phyloP scores from a whole-genome alignment of 805 yeast genomes.

The Grigorovia yakushimaensis region DNA sequence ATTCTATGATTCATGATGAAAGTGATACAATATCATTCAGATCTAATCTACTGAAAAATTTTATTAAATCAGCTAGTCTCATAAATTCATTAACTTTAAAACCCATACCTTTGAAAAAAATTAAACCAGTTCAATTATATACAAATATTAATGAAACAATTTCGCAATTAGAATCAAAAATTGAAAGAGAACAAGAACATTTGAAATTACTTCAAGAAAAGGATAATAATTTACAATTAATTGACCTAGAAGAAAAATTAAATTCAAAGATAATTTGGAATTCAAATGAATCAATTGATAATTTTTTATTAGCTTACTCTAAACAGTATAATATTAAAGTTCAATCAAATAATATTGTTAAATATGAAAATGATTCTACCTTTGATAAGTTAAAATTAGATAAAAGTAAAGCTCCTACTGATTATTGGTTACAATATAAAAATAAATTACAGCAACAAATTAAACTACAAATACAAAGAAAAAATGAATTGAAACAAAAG shows the following conservation, averaged over 20 bases:
- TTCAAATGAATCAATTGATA: conserved; percentile 4
- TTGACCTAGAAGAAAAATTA: conserved; percentile 1
- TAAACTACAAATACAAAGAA: conserved; percentile 3
- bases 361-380: conserved; percentile 11
- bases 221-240: neutral
- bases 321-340: conserved; percentile 7
- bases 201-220: neutral
- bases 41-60: conserved; percentile 18
- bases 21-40: conserved; percentile 28
- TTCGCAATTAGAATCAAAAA: neutral
- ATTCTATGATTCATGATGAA: conserved; percentile 24
- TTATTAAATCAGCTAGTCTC: conserved; percentile 14
- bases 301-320: conserved; percentile 8
- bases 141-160: neutral
- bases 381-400: conserved; percentile 11
- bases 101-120: conserved; percentile 15
- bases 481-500: conserved; percentile 9
- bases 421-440: conserved; percentile 23
- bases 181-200: neutral
- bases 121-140: conserved; percentile 12
- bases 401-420: conserved; percentile 21
- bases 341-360: conserved; percentile 13
- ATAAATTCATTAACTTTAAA: conserved; percentile 19
- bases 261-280: neutral
- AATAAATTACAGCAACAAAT: conserved; percentile 5